Percentiles rank a stretch among this genome's conserved stretches.
Conservation (phyloP, 2,329 filamentous ascomycete genomes). For the Diplodia sapinea region DNA sequence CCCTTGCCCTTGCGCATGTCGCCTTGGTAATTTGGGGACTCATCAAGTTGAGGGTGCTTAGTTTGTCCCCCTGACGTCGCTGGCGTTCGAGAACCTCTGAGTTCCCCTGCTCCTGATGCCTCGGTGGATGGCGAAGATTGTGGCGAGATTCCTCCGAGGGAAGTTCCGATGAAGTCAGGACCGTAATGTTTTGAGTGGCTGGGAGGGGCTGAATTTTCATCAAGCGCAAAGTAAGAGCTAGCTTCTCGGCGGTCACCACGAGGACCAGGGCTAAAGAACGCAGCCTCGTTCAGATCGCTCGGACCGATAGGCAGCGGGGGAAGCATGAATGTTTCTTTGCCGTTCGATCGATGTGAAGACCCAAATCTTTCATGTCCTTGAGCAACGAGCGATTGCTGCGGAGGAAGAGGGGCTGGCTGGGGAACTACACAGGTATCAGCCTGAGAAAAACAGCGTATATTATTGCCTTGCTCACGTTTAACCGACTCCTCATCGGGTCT, state of each 20-base stretch:
- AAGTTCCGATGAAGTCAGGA: slow-evolving; percentile 27
- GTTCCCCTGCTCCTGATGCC: background rate
- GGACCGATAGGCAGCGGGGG: background rate
- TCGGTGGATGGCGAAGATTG: background rate
- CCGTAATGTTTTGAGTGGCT: background rate
- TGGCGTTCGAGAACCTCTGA: background rate
- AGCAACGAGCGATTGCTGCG: background rate
- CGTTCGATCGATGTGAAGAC: background rate
- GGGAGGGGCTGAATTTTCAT: background rate
- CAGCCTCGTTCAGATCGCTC: background rate
- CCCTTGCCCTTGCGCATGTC: slow-evolving; percentile 34
- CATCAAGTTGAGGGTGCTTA: background rate
- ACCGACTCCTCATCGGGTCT: background rate
- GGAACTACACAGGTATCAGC: background rate
- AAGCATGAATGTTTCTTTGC: background rate
- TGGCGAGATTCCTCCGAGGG: slow-evolving; percentile 7
- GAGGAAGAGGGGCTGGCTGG: background rate
- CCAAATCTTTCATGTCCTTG: background rate
- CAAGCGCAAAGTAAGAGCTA: slow-evolving; percentile 12
- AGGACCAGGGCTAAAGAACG: background rate
- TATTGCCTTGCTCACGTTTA: background rate
- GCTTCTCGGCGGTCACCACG: background rate
- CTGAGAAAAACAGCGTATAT: background rate
- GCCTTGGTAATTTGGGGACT: background rate
- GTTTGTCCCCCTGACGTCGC: background rate